Evolutionary conservation across 2,329 filamentous ascomycete species (phyloP).

Genomic region (Colletotrichum tofieldiae): DNA sequence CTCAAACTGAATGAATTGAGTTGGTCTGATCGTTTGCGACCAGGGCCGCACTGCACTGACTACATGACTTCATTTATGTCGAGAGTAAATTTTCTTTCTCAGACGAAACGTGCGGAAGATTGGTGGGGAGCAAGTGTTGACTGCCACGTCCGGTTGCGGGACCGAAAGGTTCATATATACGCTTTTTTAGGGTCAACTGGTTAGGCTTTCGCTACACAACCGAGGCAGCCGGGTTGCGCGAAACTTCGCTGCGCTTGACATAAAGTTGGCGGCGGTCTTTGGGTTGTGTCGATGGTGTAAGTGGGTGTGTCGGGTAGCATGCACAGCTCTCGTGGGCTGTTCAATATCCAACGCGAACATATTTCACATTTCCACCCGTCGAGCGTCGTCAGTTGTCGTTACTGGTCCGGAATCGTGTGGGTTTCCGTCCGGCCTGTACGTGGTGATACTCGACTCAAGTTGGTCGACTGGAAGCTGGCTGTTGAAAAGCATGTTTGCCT

Average conservation of each 20-base stretch:
- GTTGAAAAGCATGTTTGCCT: not conserved
- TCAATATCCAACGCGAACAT: not conserved
- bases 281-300: not conserved
- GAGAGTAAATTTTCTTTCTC: not conserved
- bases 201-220: not conserved
- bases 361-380: not conserved
- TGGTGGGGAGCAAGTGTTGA: too few relatives aligned
- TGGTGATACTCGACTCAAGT: too few relatives aligned
- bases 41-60: not conserved
- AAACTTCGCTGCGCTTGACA: not conserved
- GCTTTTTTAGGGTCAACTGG: not conserved
- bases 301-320: too few relatives aligned
- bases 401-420: not conserved
- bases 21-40: constrained; percentile 27
- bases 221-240: not conserved
- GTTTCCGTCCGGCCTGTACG: not conserved
- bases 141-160: not conserved
- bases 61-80: not conserved
- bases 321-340: not conserved
- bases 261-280: not conserved
- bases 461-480: not conserved
- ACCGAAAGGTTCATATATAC: not conserved
- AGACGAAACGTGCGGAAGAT: not conserved
- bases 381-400: not conserved
- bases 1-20: constrained; percentile 26